Percentiles rank a stretch among this genome's conserved stretches.
phyloP scores from a whole-genome alignment of 345 rosid species.

The Camelina laxa region DNA sequence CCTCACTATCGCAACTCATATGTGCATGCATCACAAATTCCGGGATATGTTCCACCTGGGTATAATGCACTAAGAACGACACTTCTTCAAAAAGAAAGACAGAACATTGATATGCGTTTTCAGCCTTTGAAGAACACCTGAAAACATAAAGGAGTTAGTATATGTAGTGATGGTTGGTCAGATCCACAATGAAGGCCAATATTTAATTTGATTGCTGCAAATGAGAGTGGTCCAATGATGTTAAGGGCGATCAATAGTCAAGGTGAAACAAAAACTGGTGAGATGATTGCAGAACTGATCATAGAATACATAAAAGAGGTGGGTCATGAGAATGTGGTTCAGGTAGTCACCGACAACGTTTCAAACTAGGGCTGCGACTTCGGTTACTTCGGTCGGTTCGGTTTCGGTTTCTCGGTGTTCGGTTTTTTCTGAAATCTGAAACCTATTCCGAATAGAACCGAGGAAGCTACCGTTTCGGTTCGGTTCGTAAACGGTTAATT shows the following conservation, averaged over 20 bases:
- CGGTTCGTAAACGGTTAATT: too few relatives aligned
- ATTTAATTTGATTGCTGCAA: slow-evolving; percentile 4
- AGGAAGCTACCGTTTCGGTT: too few relatives aligned
- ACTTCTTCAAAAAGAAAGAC: slow-evolving; percentile 15
- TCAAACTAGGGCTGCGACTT: neutral
- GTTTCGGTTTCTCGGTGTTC: too few relatives aligned
- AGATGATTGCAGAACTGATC: neutral
- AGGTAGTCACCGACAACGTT: neutral
- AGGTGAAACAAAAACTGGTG: neutral
- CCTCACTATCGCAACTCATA: neutral
- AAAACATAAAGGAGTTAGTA: slow-evolving; percentile 4
- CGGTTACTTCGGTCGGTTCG: too few relatives aligned
- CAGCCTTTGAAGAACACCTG: neutral
- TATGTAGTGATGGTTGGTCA: slow-evolving; percentile 21
- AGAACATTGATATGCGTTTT: neutral
- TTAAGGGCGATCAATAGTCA: neutral
- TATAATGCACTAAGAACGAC: neutral
- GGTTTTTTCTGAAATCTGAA: too few relatives aligned
- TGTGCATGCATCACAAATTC: neutral
- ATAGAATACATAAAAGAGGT: neutral
- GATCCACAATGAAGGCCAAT: slow-evolving; percentile 11
- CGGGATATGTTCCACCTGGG: neutral
- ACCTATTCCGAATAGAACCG: too few relatives aligned
- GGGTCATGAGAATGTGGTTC: slow-evolving; percentile 1
- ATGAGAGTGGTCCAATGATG: slow-evolving; percentile 20